Percentiles rank a stretch among this genome's conserved stretches.
Conservation (phyloP, 2,329 filamentous ascomycete genomes). For the Hypoxylon sp. region DNA sequence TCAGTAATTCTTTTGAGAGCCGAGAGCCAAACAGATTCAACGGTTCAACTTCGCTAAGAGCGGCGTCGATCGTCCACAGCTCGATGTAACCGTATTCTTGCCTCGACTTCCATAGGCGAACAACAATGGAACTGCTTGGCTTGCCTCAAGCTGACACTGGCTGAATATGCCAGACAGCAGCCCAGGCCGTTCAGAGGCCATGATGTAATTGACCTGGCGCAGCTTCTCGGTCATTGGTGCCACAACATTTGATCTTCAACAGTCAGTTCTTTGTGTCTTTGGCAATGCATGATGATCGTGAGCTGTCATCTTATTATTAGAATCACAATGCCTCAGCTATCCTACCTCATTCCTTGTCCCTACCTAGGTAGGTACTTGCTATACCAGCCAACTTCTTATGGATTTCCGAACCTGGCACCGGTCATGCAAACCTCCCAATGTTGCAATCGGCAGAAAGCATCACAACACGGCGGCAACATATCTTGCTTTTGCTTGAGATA, state of each 20-base stretch:
- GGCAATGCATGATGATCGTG: not conserved
- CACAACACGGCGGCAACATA: slow-evolving; percentile 9
- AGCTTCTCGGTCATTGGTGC: not conserved
- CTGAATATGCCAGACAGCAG: not conserved
- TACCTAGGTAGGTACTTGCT: not conserved
- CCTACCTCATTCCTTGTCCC: too few relatives aligned
- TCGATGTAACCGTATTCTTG: not conserved
- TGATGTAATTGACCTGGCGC: slow-evolving; percentile 2
- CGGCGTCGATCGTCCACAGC: not conserved
- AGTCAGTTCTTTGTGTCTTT: not conserved
- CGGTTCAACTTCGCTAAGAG: not conserved
- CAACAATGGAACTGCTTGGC: not conserved
- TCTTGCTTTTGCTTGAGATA: not conserved
- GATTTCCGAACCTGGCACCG: too few relatives aligned
- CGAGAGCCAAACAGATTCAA: not conserved
- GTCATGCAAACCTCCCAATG: not conserved
- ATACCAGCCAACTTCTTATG: too few relatives aligned
- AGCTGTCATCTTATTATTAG: not conserved
- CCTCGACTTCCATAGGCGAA: too few relatives aligned
- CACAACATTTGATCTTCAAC: not conserved
- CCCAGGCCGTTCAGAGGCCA: not conserved
- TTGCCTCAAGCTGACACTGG: not conserved
- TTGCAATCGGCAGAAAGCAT: slow-evolving; percentile 12
- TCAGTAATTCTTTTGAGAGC: not conserved
- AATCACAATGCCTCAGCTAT: not conserved